These are phyloP conservation scores for Phaeodactylum tricornutum DNA, from an alignment of 108 stramenopile genomes.

Conservation along the genomic window DNA sequence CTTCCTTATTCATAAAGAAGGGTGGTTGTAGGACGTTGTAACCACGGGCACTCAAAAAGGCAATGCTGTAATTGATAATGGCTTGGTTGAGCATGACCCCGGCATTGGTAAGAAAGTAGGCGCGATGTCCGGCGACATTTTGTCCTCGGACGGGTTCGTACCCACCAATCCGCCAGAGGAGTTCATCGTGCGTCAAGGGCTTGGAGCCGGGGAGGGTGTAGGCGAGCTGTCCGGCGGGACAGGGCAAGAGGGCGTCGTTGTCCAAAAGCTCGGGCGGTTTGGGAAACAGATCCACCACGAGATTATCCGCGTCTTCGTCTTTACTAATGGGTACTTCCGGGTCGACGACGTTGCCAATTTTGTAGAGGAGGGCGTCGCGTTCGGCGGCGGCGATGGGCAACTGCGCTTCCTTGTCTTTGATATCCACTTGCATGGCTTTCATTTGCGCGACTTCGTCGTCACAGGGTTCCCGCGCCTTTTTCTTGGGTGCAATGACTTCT, in stretches of 20 bases:
- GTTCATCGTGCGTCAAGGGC: slow-evolving; percentile 92
- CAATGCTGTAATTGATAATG: slow-evolving; percentile 95
- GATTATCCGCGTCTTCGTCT: slow-evolving; percentile 92
- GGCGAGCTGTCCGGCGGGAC: slow-evolving; percentile 33
- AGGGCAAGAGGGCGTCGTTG: slow-evolving; percentile 47
- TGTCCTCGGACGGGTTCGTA: slow-evolving; percentile 95
- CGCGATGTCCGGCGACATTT: slow-evolving; percentile 93
- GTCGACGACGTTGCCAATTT: slow-evolving; percentile 96
- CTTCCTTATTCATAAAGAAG: slow-evolving; percentile 99
- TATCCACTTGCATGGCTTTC: slow-evolving; percentile 69
- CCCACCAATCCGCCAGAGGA: slow-evolving; percentile 94
- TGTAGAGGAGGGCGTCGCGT: slow-evolving; percentile 64
- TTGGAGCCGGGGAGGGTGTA: slow-evolving; percentile 78
- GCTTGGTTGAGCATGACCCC: slow-evolving; percentile 97
- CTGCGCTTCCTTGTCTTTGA: slow-evolving; percentile 58
- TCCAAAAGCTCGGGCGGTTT: slow-evolving; percentile 52
- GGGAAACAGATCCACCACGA: slow-evolving; percentile 72
- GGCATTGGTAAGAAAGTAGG: slow-evolving; percentile 96
- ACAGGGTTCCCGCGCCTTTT: slow-evolving; percentile 88
- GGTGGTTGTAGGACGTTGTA: slow-evolving; percentile 98
- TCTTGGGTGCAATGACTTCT: slow-evolving; percentile 87
- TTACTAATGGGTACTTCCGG: slow-evolving; percentile 87
- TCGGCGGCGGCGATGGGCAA: slow-evolving; percentile 45
- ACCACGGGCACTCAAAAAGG: slow-evolving; percentile 81
- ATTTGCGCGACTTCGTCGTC: slow-evolving; percentile 77